Base-by-base conservation (phyloP, 2,329 filamentous ascomycete species). In the Magnaporthiopsis rhizophila region DNA sequence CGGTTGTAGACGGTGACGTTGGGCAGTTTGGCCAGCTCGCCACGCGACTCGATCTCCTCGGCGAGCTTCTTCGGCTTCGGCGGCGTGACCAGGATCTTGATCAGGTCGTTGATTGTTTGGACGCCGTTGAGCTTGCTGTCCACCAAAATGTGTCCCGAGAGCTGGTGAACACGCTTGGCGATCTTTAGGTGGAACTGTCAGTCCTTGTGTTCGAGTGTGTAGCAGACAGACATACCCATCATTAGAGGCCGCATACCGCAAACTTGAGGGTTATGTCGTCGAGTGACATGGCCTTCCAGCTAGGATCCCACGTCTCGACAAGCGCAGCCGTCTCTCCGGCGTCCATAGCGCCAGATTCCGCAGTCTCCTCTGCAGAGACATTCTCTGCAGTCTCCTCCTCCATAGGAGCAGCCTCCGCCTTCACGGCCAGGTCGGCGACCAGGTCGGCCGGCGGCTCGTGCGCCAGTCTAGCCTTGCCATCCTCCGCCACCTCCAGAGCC, bases 141-240 rank as follows among this genome's bases (percentile, higher is more conserved):
- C 21, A 89, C 81, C 68, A 97, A 80, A 65, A 86, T 84, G 66
- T 87, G 85, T 66, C 91, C 91, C n/a, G 89, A 93, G 66, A 96
- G 81, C 74, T 95, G 90, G 74, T 89, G 86, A 66, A 92, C 79
- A 65, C 91, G 88, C 78, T 97, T 96, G 71, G 88, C 79, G 68
- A 95, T 82, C 93, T 97, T 28, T n/a, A 13, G 6, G 30, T 59
- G 5, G 58, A 1, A 26, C 18, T 18, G 57, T 58, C 12, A 28
- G 57, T 18, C 28, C 9, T 26, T 32, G 11, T 5, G 3, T 7
- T 26, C 13, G 57, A 12, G 18, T 15, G n/a, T 15, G 11, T 21
- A 11, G 9, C 2, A 24, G 57, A 26, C 28, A 3, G 3, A 0
- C 2, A 3, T 26, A 8, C 0, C 4, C 3, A 30, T 7, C 2